Evolutionary conservation across 495 filamentous ascomycete genomes (phyloP).

Genomic region (Penicillium cosmopolitanum): DNA sequence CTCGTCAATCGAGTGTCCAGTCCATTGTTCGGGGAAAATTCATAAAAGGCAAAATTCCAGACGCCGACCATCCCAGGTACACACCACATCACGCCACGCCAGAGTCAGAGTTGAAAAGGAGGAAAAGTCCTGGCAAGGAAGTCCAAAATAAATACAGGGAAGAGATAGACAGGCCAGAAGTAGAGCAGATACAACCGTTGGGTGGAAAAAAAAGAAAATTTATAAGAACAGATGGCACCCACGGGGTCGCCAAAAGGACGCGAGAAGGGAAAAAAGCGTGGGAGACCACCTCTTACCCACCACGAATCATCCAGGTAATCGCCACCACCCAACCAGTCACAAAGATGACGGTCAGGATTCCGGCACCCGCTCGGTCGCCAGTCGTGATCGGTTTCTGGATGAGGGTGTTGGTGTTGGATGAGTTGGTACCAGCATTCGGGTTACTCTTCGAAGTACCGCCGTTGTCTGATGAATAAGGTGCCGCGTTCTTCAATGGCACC

Average conservation of each 20-base stretch:
- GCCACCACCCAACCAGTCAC: constrained; percentile 55
- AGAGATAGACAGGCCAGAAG: constrained; percentile 8
- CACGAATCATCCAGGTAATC: constrained; percentile 47
- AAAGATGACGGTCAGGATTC: constrained; percentile 64
- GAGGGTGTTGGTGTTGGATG: constrained; percentile 26
- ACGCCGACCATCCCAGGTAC: constrained; percentile 20
- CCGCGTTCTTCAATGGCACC: constrained; percentile 45
- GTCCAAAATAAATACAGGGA: constrained; percentile 22
- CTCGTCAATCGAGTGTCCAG: background rate
- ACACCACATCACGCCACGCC: constrained; percentile 9
- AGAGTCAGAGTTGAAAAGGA: background rate
- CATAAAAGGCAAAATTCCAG: constrained; percentile 9
- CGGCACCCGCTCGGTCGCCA: constrained; percentile 66
- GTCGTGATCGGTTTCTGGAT: constrained; percentile 48
- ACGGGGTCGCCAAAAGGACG: constrained; percentile 14
- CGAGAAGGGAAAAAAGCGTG: constrained; percentile 1
- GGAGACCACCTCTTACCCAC: constrained; percentile 23
- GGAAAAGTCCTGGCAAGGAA: background rate
- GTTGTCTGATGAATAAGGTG: constrained; percentile 57
- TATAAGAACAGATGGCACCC: constrained; percentile 21
- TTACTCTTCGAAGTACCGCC: constrained; percentile 72
- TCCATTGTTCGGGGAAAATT: constrained; percentile 1
- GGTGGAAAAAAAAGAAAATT: constrained; percentile 8
- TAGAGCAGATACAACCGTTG: constrained; percentile 12
- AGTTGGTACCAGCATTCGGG: constrained; percentile 55